These are phyloP conservation scores for Blastomyces emzantsi DNA, from an alignment of 2,329 filamentous ascomycete genomes.

Conservation along the genomic window DNA sequence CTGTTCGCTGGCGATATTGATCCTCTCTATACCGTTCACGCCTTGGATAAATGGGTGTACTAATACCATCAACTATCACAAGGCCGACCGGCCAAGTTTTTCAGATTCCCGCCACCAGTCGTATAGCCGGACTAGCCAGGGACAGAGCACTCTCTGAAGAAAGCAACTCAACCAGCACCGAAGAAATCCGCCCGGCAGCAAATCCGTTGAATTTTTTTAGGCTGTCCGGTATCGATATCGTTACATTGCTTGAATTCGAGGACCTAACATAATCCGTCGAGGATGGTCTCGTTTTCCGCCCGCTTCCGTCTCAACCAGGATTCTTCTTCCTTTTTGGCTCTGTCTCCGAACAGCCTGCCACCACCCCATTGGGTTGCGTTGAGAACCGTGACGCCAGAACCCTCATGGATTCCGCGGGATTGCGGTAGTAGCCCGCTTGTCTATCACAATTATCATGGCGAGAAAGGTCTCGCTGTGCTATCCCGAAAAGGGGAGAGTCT, in stretches of 20 bases:
- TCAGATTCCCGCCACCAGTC: neutral
- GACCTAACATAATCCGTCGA: no score
- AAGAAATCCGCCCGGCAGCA: neutral
- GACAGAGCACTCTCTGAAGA: neutral
- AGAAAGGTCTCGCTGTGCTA: neutral
- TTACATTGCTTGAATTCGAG: neutral
- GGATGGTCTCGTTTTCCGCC: no score
- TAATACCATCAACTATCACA: neutral
- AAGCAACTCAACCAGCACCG: neutral
- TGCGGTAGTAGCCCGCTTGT: neutral
- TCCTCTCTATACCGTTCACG: neutral
- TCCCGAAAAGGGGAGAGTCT: neutral
- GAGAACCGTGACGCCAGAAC: neutral
- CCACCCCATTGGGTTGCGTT: neutral
- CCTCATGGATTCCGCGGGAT: neutral
- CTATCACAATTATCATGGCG: neutral
- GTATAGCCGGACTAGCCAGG: neutral
- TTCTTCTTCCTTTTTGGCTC: neutral
- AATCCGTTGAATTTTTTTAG: neutral
- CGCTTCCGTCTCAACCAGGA: neutral
- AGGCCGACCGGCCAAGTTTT: neutral
- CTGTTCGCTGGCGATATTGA: neutral
- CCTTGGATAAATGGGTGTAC: neutral
- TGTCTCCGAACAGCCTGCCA: neutral
- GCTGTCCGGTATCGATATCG: neutral